Conservation (phyloP, 2,329 filamentous ascomycete genomes). For the Paecilomyces formosus region DNA sequence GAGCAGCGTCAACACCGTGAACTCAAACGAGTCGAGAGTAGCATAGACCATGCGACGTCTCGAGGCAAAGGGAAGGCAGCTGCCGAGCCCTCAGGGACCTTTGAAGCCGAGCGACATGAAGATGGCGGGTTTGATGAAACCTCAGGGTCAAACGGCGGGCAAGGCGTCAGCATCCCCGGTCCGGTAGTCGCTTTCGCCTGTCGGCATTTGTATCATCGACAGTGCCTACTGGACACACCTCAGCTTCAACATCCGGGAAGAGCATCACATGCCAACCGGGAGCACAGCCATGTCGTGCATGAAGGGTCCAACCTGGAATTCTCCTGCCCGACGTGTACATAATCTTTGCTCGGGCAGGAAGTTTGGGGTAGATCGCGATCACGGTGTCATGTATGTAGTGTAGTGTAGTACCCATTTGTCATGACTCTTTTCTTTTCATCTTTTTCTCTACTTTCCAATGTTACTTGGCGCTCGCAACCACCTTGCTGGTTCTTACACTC, state of each 20-base stretch:
- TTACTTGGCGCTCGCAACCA: not conserved
- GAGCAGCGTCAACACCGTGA: constrained; percentile 23
- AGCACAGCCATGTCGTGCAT: constrained; percentile 3
- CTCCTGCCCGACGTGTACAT: constrained; percentile 32
- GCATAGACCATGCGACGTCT: constrained; percentile 18
- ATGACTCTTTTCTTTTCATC: not conserved
- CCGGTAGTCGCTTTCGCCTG: constrained; percentile 42
- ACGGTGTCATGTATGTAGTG: not conserved
- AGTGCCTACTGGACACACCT: constrained; percentile 31
- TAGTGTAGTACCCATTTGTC: not conserved
- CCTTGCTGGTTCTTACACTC: not conserved
- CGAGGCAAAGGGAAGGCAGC: constrained; percentile 34
- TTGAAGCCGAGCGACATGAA: not conserved
- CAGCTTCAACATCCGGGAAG: constrained; percentile 1
- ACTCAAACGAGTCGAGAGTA: constrained; percentile 19
- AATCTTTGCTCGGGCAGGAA: constrained; percentile 5
- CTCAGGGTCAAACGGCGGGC: not conserved
- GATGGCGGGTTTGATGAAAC: not conserved
- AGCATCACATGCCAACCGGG: constrained; percentile 3
- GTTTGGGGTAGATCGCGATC: not conserved
- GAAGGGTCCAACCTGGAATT: constrained; percentile 21
- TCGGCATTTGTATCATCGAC: constrained; percentile 42
- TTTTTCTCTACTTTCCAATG: not conserved
- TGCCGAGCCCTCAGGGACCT: constrained; percentile 10
- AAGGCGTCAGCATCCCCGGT: constrained; percentile 5